phyloP scores from a whole-genome alignment of 139 green algal species.

The Closterium sp. region DNA sequence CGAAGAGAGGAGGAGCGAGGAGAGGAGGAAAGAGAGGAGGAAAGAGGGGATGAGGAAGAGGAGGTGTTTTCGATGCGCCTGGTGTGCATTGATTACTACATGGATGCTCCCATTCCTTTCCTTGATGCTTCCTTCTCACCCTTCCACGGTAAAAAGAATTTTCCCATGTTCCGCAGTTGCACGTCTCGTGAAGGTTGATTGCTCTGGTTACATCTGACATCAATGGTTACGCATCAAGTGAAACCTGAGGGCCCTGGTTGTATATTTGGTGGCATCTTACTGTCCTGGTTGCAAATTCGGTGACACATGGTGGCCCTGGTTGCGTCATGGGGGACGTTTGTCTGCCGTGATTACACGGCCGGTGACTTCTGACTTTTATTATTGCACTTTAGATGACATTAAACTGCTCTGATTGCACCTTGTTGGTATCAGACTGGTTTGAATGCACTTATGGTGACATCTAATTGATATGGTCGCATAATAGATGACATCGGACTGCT shows the following conservation, averaged over 20 bases:
- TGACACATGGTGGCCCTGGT: background rate
- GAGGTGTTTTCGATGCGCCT: slow-evolving; percentile 57
- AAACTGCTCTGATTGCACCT: too few relatives aligned
- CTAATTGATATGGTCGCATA: background rate
- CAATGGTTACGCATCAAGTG: too few relatives aligned
- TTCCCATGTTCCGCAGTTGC: too few relatives aligned
- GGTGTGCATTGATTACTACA: slow-evolving; percentile 84
- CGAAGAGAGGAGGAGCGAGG: background rate
- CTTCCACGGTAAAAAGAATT: slow-evolving; percentile 28
- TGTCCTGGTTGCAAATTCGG: too few relatives aligned
- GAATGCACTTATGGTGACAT: background rate
- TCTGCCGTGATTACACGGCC: too few relatives aligned
- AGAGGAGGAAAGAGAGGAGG: background rate
- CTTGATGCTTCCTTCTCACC: slow-evolving; percentile 63
- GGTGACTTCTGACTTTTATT: too few relatives aligned
- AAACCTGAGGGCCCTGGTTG: too few relatives aligned
- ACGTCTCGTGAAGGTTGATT: too few relatives aligned
- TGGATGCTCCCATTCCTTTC: slow-evolving; percentile 72
- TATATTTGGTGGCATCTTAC: too few relatives aligned
- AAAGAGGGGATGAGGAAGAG: background rate
- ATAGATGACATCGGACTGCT: background rate
- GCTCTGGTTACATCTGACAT: too few relatives aligned
- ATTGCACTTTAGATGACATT: too few relatives aligned
- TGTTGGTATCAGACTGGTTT: too few relatives aligned
- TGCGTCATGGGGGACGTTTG: background rate